These are phyloP conservation scores for Glycine latifolia DNA, from an alignment of 306 rosid genomes.

Conservation along the genomic window DNA sequence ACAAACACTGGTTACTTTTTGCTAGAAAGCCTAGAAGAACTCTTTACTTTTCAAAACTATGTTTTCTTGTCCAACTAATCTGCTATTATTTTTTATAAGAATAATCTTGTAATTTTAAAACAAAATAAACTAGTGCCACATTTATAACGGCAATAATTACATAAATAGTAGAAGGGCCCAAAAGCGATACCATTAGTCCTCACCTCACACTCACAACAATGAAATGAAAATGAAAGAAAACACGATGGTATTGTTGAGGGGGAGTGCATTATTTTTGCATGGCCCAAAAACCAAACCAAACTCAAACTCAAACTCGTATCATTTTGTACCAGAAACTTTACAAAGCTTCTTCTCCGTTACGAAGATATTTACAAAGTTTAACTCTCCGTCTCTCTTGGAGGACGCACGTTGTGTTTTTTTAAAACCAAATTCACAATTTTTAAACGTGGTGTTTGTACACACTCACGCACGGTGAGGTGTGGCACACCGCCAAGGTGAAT, in stretches of 20 bases:
- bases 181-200: background rate
- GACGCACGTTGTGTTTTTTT: slow-evolving; percentile 18
- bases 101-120: slow-evolving; percentile 3
- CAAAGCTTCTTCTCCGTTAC: slow-evolving; percentile 55
- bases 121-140: slow-evolving; percentile 15
- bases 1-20: background rate
- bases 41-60: background rate
- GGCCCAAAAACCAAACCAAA: slow-evolving; percentile 47
- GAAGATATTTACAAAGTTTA: slow-evolving; percentile 64
- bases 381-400: slow-evolving; percentile 21
- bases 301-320: slow-evolving; percentile 50
- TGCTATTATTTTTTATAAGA: background rate
- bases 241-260: background rate
- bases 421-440: slow-evolving; percentile 31
- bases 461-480: background rate
- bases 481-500: slow-evolving; percentile 28
- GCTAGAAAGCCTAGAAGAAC: background rate
- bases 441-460: slow-evolving; percentile 1
- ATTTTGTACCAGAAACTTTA: slow-evolving; percentile 54
- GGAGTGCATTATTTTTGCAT: slow-evolving; percentile 15
- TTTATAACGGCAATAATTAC: slow-evolving; percentile 22
- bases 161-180: background rate
- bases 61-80: slow-evolving; percentile 5
- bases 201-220: background rate
- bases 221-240: background rate